Percentiles rank a stretch among this genome's conserved stretches.
Evolutionary conservation across 2,329 filamentous ascomycete species (phyloP).

Genomic region (Colletotrichum sp.): DNA sequence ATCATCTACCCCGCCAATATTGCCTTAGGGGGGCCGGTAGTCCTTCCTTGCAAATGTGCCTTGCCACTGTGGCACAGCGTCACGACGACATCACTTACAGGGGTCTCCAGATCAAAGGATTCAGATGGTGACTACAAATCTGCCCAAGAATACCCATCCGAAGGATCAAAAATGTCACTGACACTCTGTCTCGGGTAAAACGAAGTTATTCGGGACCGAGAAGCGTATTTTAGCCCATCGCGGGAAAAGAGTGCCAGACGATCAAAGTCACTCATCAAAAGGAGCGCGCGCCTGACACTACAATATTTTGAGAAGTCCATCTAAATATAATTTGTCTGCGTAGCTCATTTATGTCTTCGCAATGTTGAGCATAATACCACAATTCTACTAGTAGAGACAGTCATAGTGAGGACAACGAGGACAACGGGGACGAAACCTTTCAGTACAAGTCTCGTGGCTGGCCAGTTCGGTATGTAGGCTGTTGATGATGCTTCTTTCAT

Average conservation of each 20-base stretch:
- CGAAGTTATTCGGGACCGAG: not conserved
- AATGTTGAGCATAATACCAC: too few species aligned
- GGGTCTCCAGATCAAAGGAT: not conserved
- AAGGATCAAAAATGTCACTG: not conserved
- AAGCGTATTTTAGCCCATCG: not conserved
- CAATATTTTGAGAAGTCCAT: not conserved
- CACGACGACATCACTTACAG: not conserved
- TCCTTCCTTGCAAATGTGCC: not conserved
- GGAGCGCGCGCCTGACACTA: not conserved
- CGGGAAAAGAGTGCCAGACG: not conserved
- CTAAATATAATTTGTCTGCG: not conserved
- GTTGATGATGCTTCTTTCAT: not conserved
- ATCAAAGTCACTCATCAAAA: not conserved
- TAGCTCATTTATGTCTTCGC: not conserved
- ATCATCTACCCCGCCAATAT: not conserved
- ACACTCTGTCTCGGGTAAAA: not conserved
- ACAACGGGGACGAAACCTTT: not conserved
- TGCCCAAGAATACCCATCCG: not conserved
- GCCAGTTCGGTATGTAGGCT: not conserved
- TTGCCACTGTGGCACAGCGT: not conserved
- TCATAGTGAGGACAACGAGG: not conserved
- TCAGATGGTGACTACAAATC: not conserved
- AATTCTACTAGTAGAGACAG: not conserved
- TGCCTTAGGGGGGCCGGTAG: not conserved
- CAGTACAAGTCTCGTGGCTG: not conserved